Base-by-base conservation (phyloP, 2,329 filamentous ascomycete species). In the Calonectria ilicicola region DNA sequence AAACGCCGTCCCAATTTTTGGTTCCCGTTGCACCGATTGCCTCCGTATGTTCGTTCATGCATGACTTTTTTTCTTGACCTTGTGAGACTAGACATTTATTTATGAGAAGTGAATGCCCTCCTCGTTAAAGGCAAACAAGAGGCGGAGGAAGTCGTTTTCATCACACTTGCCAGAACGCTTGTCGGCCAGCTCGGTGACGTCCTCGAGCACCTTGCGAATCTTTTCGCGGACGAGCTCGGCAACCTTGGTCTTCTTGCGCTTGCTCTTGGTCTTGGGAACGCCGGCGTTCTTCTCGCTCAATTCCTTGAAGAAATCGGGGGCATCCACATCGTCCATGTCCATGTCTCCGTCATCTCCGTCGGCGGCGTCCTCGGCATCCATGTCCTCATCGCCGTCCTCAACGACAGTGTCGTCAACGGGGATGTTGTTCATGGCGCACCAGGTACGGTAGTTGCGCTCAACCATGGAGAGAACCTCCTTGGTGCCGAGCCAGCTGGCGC, bases 51-150 rank as follows among this genome's bases (percentile, higher is more conserved):
- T 71, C 21, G 56, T 67, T 63, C 29, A 63, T 63, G 49, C 70
- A 63, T 72, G 46, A 67, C 66, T 51, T 67, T 67, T 29, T 32
- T 67, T 67, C n/a, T 32, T 40, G 21, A 14, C n/a, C 17, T 64
- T 62, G 19, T 65, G 26, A 56, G 32, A 26, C 47, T 12, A 19
- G 21, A 35, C 35, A 27, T 58, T n/a, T 27, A 26, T 42, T 87
- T 83, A 95, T 74, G 91, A 93, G 83, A 98, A 98, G 86, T 98
- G 96, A 72, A 98, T 96, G 32, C 95, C 95, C 82, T 98, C 95
- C 76, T 95, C 91, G 82, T 98, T 98, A 84, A 98, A 98, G 2
- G 94, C 93, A 77, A 88, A 89, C 46, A 98, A 85, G 76, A 98
- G 84, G 78, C 92, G 93, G 82, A 99, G 85, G 81, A 98, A 98